Evolutionary conservation across 2,329 filamentous ascomycete genomes (phyloP).

Genomic region (Colletotrichum lindemuthianum): DNA sequence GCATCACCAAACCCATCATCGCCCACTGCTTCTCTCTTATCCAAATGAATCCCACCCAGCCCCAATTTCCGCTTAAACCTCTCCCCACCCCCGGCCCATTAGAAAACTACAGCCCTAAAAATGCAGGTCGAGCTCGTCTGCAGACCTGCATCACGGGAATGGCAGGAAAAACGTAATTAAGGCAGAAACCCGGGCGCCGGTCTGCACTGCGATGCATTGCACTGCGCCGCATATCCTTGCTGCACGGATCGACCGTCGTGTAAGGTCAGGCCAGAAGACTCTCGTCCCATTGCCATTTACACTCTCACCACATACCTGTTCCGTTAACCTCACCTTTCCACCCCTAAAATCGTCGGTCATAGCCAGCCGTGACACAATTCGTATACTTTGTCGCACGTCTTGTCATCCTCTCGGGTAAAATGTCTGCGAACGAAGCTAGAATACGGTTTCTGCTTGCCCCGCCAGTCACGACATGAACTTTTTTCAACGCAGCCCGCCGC

Average conservation of each 20-base stretch:
- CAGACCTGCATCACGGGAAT: too few species aligned
- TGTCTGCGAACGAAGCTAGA: neutral
- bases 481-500: neutral
- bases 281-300: neutral
- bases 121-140: neutral
- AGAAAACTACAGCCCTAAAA: neutral
- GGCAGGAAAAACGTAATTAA: too few species aligned
- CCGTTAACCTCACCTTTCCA: neutral
- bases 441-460: too few species aligned
- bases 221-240: constrained; percentile 6
- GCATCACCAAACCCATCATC: constrained; percentile 12
- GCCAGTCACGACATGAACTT: too few species aligned
- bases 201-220: neutral
- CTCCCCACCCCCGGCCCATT: too few species aligned
- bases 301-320: neutral
- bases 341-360: neutral
- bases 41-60: neutral
- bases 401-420: neutral
- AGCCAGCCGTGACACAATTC: too few species aligned
- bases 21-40: neutral
- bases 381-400: too few species aligned
- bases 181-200: too few species aligned
- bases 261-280: constrained; percentile 10
- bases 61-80: neutral
- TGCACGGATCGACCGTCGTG: constrained; percentile 34